These are phyloP conservation scores for Vaccinium vitisidaea DNA, from an alignment of 148 eudicot genomes.

Conservation along the genomic window DNA sequence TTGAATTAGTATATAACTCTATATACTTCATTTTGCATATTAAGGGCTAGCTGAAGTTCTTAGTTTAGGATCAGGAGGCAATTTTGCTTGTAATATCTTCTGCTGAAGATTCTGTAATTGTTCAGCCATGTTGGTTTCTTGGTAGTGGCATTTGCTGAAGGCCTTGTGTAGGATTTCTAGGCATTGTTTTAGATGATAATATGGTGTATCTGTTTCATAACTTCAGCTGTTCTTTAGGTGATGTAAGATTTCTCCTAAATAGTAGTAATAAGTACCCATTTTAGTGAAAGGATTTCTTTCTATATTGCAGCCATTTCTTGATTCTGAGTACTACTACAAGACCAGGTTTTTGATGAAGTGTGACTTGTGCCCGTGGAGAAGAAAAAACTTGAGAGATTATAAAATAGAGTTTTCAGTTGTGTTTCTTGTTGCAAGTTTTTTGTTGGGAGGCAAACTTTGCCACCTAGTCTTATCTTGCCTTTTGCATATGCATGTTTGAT, in stretches of 20 bases:
- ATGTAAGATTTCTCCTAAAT: constrained; percentile 7
- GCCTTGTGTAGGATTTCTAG: neutral
- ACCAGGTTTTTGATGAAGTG: too few species aligned
- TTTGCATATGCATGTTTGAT: too few species aligned
- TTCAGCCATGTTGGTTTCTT: neutral
- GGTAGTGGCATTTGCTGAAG: neutral
- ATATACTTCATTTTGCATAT: neutral
- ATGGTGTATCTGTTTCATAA: neutral
- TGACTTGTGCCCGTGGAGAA: neutral
- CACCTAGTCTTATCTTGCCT: too few species aligned
- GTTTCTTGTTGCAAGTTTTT: too few species aligned
- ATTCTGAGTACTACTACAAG: too few species aligned
- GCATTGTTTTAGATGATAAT: neutral
- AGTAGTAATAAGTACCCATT: neutral
- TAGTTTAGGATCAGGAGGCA: constrained; percentile 8
- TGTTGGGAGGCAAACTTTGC: too few species aligned
- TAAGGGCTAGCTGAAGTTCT: constrained; percentile 13
- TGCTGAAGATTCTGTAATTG: neutral
- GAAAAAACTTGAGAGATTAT: neutral
- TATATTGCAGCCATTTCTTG: neutral
- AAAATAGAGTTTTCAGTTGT: too few species aligned
- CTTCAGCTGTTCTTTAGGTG: neutral
- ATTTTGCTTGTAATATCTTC: constrained; percentile 1
- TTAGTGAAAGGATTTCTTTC: neutral
- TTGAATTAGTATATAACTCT: neutral